These are phyloP conservation scores for Glycine soja DNA, from an alignment of 306 rosid species.

Conservation along the genomic window DNA sequence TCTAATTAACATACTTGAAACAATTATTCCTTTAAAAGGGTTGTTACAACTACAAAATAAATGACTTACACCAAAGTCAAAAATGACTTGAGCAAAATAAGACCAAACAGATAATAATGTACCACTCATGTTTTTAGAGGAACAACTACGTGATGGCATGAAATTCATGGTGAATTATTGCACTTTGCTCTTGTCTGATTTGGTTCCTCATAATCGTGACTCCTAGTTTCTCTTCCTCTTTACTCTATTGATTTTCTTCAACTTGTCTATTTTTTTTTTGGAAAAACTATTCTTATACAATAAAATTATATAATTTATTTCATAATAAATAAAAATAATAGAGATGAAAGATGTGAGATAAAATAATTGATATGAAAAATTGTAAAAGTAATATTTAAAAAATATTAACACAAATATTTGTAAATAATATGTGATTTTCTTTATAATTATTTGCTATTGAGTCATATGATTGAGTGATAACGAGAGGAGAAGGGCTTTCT, in stretches of 20 bases:
- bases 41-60: background rate
- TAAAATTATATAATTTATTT: too few relatives aligned
- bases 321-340: too few relatives aligned
- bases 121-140: background rate
- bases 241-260: background rate
- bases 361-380: too few relatives aligned
- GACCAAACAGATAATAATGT: background rate
- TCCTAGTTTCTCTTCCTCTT: background rate
- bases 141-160: background rate
- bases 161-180: background rate
- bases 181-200: background rate
- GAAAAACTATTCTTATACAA: too few relatives aligned
- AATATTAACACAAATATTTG: too few relatives aligned
- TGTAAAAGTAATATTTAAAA: too few relatives aligned
- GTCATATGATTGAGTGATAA: background rate
- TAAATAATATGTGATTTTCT: background rate
- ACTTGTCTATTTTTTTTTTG: background rate
- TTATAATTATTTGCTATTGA: background rate
- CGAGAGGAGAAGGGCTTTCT: background rate
- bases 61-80: background rate
- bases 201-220: background rate
- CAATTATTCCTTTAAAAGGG: background rate
- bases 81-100: background rate
- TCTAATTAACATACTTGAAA: background rate
- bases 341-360: too few relatives aligned